Base-by-base conservation (phyloP, 2,329 filamentous ascomycete genomes). In the Aotearoamyces nothofagi region DNA sequence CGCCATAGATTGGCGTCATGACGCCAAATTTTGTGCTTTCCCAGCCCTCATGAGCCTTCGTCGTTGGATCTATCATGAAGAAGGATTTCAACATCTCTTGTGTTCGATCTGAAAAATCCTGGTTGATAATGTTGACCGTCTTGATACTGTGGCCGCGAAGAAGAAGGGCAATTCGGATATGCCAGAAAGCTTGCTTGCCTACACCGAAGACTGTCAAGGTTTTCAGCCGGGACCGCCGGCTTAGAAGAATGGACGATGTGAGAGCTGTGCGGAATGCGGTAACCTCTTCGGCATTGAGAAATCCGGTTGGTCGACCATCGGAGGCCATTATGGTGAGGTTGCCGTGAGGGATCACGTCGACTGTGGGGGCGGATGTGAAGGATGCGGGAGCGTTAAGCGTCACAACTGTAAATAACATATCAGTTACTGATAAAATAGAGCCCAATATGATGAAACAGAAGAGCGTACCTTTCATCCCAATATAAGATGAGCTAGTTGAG, bases 171-270 rank as follows among this genome's bases (percentile, higher is more conserved):
- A 96, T 66, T 1, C 84, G 76, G 24, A 92, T 71, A 50, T 94
- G 87, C 86, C 86, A 96, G 57, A 87, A 92, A 9, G 87, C 87
- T 57, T 94, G 86, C 41, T 78, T 73, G 25, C 87, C 87, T 17
- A 78, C 76, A 14, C 87, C 87, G 50, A 94, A 96, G 30, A 92
- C 77, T 9, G 78, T 75, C 8, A 94, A 48, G 9, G 75, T 81
- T 46, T 77, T 74, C 23, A 92, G 76, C 15, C 66, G 66, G 31
- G 66, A 60, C 32, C 87, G 79, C 20, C 65, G 66, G 12, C 55
- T 52, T 17, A 83, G 60, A 0, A 83, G 61, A 15, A 75, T 71
- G 30, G 76, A 68, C 4, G 76, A 78, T 2, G 71, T 71, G 8
- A 87, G 58, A 0, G 80, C 78, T 0, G 82, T 90, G 35, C 82